Evolutionary conservation across 2,329 filamentous ascomycete species (phyloP), one percentile per base, ranked within the genome.

Genomic region (Scedosporium dehoogii): DNA sequence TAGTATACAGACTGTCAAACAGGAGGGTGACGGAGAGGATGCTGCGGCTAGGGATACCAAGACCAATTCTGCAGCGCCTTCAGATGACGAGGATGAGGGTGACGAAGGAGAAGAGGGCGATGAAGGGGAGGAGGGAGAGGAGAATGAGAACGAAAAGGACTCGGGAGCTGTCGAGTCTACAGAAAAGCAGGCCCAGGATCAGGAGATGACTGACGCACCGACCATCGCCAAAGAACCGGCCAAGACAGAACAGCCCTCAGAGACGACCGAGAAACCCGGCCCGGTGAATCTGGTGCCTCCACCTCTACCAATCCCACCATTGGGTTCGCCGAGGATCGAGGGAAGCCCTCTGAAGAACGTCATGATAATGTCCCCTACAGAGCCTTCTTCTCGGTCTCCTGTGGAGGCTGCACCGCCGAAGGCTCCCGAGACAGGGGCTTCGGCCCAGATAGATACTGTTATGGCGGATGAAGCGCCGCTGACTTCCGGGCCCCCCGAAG

Each of bases 271-370:
- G 6, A 58, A 69, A 55, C 62, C 60, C 61, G 74, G 70, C 64
- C 70, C 73, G 6, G 64, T 71, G 62, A 70, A 64, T n/a, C 67
- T 74, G 38, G 68, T 71, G 44, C 70, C 75, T 42, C 64, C 74
- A 59, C 42, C 71, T 56, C 66, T 68, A 7, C 65, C 65, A 18
- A 65, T 71, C 27, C 65, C 69, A 2, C 64, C 68, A 57, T 16
- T 25, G 7, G 65, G 67, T 42, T 71, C 74, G 3, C 72, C 74
- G 1, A 74, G 68, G 64, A 67, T 75, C 3, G 80, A 81, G 65
- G 81, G 80, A 2, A 84, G 81, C 60, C 81, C 81, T 0, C 69
- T 83, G 21, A 82, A 82, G 70, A 80, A 82, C 58, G 79, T 82
- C 42, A 71, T 79, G 29, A 64, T 80, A 16, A 75, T 73, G 9